Conservation (phyloP, 2,329 filamentous ascomycete species). For the Epichloe aotearoae region DNA sequence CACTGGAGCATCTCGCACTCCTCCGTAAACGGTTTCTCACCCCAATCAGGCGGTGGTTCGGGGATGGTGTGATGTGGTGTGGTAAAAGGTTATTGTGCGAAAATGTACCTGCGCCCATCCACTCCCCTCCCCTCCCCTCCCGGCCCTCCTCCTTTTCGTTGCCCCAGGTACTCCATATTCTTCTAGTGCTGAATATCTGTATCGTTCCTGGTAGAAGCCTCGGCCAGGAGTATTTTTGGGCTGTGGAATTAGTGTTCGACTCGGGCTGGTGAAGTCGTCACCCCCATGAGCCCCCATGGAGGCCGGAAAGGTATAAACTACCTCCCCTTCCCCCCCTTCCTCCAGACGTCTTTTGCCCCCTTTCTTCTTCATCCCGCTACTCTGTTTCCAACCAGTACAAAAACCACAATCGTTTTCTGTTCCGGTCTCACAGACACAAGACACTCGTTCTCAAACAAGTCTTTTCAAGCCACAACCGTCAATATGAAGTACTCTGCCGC, state of each 20-base stretch:
- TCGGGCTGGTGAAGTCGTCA: slow-evolving; percentile 1
- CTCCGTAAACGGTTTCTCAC: neutral
- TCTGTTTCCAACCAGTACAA: neutral
- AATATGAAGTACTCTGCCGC: slow-evolving; percentile 11
- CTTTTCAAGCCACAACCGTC: neutral
- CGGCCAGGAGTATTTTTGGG: neutral
- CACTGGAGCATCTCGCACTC: no score
- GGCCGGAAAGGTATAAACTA: slow-evolving; percentile 4
- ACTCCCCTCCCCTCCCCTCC: neutral
- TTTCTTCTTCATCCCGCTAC: neutral
- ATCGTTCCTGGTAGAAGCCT: slow-evolving; percentile 1
- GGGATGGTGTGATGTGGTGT: neutral
- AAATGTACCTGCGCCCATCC: neutral
- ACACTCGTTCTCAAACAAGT: slow-evolving; percentile 5
- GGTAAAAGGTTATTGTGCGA: neutral
- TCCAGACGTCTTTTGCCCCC: neutral
- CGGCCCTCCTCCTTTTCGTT: neutral
- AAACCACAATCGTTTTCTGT: slow-evolving; percentile 1
- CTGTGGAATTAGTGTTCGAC: neutral
- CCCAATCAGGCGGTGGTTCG: neutral
- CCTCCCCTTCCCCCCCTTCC: neutral
- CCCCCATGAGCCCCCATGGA: neutral
- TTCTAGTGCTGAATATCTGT: neutral
- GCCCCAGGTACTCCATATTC: neutral
- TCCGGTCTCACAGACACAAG: slow-evolving; percentile 3